A percentile compares a stretch with the other conserved stretches of the same genome.
Conservation (phyloP, 306 rosid genomes). For the Fagus sylvatica region DNA sequence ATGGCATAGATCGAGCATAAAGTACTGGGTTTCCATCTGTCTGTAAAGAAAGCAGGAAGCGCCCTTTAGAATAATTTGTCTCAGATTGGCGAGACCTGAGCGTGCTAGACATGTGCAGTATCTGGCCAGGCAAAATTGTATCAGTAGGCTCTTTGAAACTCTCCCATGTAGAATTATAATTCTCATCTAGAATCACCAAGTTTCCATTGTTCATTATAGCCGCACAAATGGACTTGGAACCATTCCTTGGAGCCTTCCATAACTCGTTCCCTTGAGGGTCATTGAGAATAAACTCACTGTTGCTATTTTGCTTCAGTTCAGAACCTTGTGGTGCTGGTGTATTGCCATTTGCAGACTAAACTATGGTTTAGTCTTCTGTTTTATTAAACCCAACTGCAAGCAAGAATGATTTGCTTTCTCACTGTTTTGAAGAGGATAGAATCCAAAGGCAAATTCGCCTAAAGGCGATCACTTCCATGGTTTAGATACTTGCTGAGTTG, state of each 20-base stretch:
- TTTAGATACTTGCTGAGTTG: too few species aligned
- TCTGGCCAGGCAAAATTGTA: slow-evolving; percentile 34
- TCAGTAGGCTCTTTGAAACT: slow-evolving; percentile 30
- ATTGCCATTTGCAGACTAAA: slow-evolving; percentile 35
- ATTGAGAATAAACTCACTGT: slow-evolving; percentile 6
- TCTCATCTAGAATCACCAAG: slow-evolving; percentile 14
- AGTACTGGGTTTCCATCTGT: slow-evolving; percentile 16
- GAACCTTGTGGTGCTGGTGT: slow-evolving; percentile 22
- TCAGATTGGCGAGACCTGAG: slow-evolving; percentile 19
- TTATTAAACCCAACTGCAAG: slow-evolving; percentile 29
- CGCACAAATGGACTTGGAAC: not conserved
- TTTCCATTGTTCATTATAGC: slow-evolving; percentile 27
- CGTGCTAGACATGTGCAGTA: slow-evolving; percentile 5
- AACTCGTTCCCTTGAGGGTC: not conserved
- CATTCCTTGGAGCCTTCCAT: slow-evolving; percentile 9
- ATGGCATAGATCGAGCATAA: slow-evolving; percentile 1
- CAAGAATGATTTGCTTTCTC: not conserved
- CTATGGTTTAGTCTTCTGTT: slow-evolving; percentile 13
- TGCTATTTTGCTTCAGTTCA: slow-evolving; percentile 1
- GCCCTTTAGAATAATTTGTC: slow-evolving; percentile 22
- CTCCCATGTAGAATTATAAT: slow-evolving; percentile 25
- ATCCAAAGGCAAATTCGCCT: slow-evolving; percentile 26
- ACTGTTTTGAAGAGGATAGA: not conserved
- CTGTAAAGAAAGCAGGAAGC: slow-evolving; percentile 27
- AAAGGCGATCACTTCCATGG: not conserved